Evolutionary conservation across 2,329 filamentous ascomycete species (phyloP).

Genomic region (Colletotrichum tropicale): DNA sequence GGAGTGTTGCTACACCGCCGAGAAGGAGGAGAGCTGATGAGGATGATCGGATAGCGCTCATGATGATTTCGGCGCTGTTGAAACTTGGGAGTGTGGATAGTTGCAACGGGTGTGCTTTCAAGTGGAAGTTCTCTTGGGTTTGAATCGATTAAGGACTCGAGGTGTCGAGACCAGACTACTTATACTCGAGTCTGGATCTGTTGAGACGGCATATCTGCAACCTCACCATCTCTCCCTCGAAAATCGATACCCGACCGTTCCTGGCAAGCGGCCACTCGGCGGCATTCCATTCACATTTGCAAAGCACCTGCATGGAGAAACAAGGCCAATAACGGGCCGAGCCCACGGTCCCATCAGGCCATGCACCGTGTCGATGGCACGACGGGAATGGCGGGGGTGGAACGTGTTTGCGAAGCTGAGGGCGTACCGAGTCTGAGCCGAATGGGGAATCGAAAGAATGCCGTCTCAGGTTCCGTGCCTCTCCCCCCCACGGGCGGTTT

Average conservation of each 20-base stretch:
- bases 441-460: not conserved
- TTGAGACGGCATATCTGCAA: conserved; percentile 1
- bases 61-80: not conserved
- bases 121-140: not conserved
- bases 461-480: not conserved
- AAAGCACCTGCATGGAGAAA: conserved; percentile 9
- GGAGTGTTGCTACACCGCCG: conserved; percentile 24
- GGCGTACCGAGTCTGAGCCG: not conserved
- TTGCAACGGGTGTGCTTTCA: not conserved
- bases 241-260: not conserved
- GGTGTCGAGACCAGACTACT: not conserved
- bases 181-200: not conserved
- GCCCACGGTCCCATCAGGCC: not conserved
- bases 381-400: conserved; percentile 11
- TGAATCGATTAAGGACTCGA: not conserved
- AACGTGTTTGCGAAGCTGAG: not conserved
- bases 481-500: not conserved
- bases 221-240: not conserved
- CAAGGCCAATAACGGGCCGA: not conserved
- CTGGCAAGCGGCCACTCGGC: not conserved
- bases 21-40: conserved; percentile 24
- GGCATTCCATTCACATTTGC: conserved; percentile 4
- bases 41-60: conserved; percentile 14
- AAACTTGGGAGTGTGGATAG: not conserved
- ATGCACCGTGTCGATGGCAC: not conserved